These are phyloP conservation scores for Alternaria consortialis DNA, from an alignment of 2,329 filamentous ascomycete species.

Conservation along the genomic window DNA sequence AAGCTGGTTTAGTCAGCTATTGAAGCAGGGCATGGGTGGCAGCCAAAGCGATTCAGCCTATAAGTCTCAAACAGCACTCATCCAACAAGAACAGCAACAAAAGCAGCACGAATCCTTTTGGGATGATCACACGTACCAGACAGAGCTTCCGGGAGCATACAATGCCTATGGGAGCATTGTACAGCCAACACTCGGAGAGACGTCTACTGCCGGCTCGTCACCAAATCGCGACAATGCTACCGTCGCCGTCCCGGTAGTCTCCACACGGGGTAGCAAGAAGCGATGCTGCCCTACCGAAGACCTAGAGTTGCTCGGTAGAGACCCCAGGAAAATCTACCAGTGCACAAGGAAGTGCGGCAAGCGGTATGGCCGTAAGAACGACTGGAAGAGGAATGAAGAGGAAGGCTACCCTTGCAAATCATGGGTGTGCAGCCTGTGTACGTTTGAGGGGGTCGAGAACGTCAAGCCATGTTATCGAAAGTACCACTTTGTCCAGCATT, in stretches of 20 bases:
- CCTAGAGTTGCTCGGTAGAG: conserved; percentile 38
- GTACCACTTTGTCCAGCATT: conserved; percentile 51
- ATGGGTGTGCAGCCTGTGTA: conserved; percentile 48
- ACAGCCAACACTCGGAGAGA: conserved; percentile 16
- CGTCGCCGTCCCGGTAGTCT: conserved; percentile 22
- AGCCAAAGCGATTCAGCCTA: conserved; percentile 48
- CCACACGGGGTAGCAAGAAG: conserved; percentile 44
- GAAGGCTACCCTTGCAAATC: conserved; percentile 49
- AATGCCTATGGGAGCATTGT: background rate
- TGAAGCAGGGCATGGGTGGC: conserved; percentile 48
- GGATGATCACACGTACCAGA: conserved; percentile 25
- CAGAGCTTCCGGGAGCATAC: conserved; percentile 13
- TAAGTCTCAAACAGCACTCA: conserved; percentile 48
- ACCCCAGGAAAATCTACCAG: conserved; percentile 50
- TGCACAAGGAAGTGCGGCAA: conserved; percentile 52
- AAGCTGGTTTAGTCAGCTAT: conserved; percentile 48
- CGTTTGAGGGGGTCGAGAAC: conserved; percentile 41
- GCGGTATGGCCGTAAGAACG: conserved; percentile 50
- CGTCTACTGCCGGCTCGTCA: conserved; percentile 24
- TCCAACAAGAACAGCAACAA: conserved; percentile 16
- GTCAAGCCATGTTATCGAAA: conserved; percentile 50
- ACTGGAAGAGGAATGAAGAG: conserved; percentile 53
- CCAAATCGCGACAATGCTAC: conserved; percentile 31
- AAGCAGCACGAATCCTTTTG: conserved; percentile 32
- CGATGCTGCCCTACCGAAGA: conserved; percentile 47